These are phyloP conservation scores for Zygoascus hellenicus DNA, from an alignment of 1,139 yeast genomes.

Conservation along the genomic window DNA sequence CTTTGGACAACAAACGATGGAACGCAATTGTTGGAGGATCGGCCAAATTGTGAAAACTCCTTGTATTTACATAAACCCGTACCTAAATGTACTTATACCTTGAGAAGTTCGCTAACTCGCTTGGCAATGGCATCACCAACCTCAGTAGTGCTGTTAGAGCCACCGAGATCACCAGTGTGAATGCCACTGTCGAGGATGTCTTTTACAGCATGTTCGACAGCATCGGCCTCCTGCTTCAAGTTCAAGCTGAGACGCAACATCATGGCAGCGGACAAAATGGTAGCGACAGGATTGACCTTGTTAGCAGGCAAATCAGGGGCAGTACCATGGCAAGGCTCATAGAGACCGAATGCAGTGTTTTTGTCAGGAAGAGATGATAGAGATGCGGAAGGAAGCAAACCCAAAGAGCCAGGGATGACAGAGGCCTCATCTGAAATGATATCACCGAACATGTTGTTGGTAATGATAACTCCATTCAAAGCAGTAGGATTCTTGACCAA, in stretches of 20 bases:
- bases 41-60: slow-evolving; percentile 7
- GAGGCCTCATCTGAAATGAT: slow-evolving; percentile 96
- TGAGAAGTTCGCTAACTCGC: slow-evolving; percentile 61
- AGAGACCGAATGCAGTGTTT: slow-evolving; percentile 87
- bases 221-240: slow-evolving; percentile 76
- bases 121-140: slow-evolving; percentile 90
- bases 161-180: slow-evolving; percentile 89
- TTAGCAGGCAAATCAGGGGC: slow-evolving; percentile 89
- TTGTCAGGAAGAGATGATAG: slow-evolving; percentile 92
- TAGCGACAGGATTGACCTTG: slow-evolving; percentile 92
- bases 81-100: slow-evolving; percentile 13
- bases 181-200: slow-evolving; percentile 74
- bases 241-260: slow-evolving; percentile 89
- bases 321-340: slow-evolving; percentile 98
- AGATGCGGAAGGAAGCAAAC: slow-evolving; percentile 93
- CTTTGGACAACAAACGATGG: slow-evolving; percentile 2
- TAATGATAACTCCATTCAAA: slow-evolving; percentile 84
- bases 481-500: slow-evolving; percentile 83
- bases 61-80: too few relatives aligned
- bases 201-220: slow-evolving; percentile 83
- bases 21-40: neutral
- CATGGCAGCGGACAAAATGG: slow-evolving; percentile 72
- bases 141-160: slow-evolving; percentile 69
- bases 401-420: slow-evolving; percentile 95
- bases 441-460: slow-evolving; percentile 97